phyloP scores from a whole-genome alignment of 768 basidiomycete species.

The Dentipellis sp. region DNA sequence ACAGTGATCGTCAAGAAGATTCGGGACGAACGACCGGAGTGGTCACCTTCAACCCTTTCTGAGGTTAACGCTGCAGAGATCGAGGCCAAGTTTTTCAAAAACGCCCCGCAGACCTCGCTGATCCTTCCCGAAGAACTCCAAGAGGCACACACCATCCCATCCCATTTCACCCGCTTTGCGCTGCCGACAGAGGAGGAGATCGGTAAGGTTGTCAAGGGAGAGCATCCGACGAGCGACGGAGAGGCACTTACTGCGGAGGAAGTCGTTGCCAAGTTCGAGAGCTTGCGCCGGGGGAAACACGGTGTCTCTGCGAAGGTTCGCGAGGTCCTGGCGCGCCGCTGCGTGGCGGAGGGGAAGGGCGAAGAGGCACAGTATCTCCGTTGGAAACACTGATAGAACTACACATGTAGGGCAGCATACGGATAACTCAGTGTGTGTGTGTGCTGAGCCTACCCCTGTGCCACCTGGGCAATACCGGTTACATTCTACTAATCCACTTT shows the following conservation, averaged over 20 bases:
- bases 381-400: slow-evolving; percentile 37
- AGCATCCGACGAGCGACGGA: slow-evolving; percentile 50
- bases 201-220: slow-evolving; percentile 52
- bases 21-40: slow-evolving; percentile 46
- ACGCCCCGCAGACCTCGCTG: slow-evolving; percentile 25
- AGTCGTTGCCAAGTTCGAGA: slow-evolving; percentile 46
- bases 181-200: slow-evolving; percentile 79
- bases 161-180: slow-evolving; percentile 31
- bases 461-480: no score
- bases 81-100: slow-evolving; percentile 56
- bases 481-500: no score
- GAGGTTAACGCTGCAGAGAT: slow-evolving; percentile 52
- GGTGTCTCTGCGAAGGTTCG: slow-evolving; percentile 70
- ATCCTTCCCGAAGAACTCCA: slow-evolving; percentile 17
- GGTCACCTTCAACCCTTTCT: slow-evolving; percentile 57
- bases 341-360: slow-evolving; percentile 47
- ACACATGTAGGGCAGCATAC: no score
- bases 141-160: slow-evolving; percentile 13
- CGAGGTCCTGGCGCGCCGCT: slow-evolving; percentile 67
- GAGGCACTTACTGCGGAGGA: slow-evolving; percentile 56
- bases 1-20: slow-evolving; percentile 50
- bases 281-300: slow-evolving; percentile 36
- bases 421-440: no score
- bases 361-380: slow-evolving; percentile 24
- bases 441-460: no score